Base-by-base conservation (phyloP, 108 stramenopile genomes). In the Fistulifera pelliculosa region DNA sequence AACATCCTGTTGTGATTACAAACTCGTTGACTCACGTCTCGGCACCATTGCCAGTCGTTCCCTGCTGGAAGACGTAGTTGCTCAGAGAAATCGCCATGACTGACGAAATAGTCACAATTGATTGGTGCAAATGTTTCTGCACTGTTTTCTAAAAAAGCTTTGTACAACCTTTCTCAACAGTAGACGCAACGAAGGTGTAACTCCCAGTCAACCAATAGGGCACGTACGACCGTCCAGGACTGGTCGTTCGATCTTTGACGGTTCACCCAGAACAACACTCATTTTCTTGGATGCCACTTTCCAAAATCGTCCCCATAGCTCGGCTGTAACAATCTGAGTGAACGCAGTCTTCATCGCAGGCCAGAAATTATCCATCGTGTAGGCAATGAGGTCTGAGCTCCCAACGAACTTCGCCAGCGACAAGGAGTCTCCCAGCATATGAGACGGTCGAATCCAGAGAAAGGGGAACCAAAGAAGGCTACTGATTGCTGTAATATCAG, bases 231-330 rank as follows among this genome's bases (percentile, higher is more conserved):
- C 3, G 7, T 10, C 15, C 19, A 11, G 53, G 19, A 1, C 35
- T 12, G 31, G 2, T 38, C 2, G 28, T 18, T 1, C n/a, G 27
- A 27, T 39, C 18, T 38, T 8, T 23, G 27, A 18, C 27, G 15
- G 53, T 17, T 39, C 35, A 16, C 53, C 44, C 17, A 47, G 3
- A 2, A 47, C 21, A 22, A 18, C 5, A 10, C 19, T 3, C 10
- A 47, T 18, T 19, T 51, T 18, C 21, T 22, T 22, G 5, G 41
- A 56, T 13, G n/a, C n/a, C n/a, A 41, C 2, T 26, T 41, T 52
- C 69, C 69, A 70, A 7, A 64, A 27, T 13, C 42, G 50, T 8
- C 35, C 25, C 69, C 69, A 70, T 7, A 58, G 26, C 38, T 70
- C 69, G 26, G 41, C 38, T 52, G 58, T 13, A 0, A 59, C 1